Percentiles rank a stretch among this genome's conserved stretches.
Conservation (phyloP, 2,329 filamentous ascomycete genomes). For the Coniochaeta pulveracea region DNA sequence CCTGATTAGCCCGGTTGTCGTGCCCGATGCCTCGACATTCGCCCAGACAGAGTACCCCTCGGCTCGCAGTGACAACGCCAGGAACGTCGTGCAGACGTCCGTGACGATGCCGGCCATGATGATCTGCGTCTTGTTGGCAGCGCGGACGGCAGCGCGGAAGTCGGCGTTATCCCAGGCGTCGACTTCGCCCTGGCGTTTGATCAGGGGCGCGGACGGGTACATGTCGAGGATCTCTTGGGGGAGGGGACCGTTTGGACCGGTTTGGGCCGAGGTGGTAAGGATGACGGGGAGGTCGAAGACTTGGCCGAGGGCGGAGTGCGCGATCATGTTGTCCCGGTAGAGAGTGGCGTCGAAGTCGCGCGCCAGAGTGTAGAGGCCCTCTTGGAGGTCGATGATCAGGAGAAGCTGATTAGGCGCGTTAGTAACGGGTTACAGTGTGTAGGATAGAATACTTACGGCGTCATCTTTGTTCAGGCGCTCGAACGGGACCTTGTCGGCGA, state of each 20-base stretch:
- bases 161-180: constrained; percentile 67
- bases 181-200: constrained; percentile 60
- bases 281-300: constrained; percentile 59
- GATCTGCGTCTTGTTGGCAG: constrained; percentile 56
- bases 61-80: constrained; percentile 58
- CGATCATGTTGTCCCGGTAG: constrained; percentile 56
- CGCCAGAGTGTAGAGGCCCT: constrained; percentile 46
- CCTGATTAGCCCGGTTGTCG: constrained; percentile 47
- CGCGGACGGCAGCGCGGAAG: constrained; percentile 53
- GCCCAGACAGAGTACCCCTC: constrained; percentile 65
- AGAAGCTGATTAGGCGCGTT: constrained; percentile 28
- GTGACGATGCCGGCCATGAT: constrained; percentile 64
- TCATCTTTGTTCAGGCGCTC: constrained; percentile 19
- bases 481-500: constrained; percentile 13
- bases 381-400: constrained; percentile 47
- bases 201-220: constrained; percentile 55
- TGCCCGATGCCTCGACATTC: constrained; percentile 61
- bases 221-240: constrained; percentile 57
- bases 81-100: constrained; percentile 66
- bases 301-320: constrained; percentile 54
- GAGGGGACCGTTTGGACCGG: constrained; percentile 56
- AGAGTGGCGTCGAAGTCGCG: constrained; percentile 56
- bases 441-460: constrained; percentile 10
- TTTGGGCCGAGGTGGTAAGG: constrained; percentile 58
- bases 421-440: neutral